Evolutionary conservation across 305 asterid genomes (phyloP).

Genomic region (Fraxinus albicans): DNA sequence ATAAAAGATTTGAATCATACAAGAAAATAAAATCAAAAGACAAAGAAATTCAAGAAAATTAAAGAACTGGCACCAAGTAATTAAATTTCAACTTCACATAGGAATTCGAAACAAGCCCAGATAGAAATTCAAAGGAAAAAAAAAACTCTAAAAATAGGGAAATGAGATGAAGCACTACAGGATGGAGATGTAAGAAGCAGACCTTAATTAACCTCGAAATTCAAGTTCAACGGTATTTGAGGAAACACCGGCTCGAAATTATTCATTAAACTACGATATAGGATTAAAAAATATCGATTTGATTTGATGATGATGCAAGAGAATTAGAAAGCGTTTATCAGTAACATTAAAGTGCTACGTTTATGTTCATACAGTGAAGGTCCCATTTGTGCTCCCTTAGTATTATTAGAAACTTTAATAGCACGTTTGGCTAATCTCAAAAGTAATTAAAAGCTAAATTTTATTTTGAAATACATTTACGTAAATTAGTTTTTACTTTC

Average conservation of each 20-base stretch:
- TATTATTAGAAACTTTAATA: too few relatives aligned
- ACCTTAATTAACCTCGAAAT: not conserved
- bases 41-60: not conserved
- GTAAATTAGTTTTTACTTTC: not conserved
- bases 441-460: too few relatives aligned
- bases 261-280: not conserved
- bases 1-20: not conserved
- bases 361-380: too few relatives aligned
- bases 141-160: slow-evolving; percentile 14
- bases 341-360: not conserved
- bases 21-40: slow-evolving; percentile 9
- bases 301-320: not conserved
- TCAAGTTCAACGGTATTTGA: not conserved
- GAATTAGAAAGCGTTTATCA: not conserved
- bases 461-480: not conserved
- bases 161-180: slow-evolving; percentile 14
- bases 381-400: not conserved
- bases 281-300: not conserved
- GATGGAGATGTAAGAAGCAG: not conserved
- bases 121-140: slow-evolving; percentile 22
- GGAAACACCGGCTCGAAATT: not conserved
- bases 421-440: not conserved
- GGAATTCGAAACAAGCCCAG: slow-evolving; percentile 39
- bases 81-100: slow-evolving; percentile 4
- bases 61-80: not conserved